phyloP scores from a whole-genome alignment of 441 rosid genomes.

The Lepidium campestre region DNA sequence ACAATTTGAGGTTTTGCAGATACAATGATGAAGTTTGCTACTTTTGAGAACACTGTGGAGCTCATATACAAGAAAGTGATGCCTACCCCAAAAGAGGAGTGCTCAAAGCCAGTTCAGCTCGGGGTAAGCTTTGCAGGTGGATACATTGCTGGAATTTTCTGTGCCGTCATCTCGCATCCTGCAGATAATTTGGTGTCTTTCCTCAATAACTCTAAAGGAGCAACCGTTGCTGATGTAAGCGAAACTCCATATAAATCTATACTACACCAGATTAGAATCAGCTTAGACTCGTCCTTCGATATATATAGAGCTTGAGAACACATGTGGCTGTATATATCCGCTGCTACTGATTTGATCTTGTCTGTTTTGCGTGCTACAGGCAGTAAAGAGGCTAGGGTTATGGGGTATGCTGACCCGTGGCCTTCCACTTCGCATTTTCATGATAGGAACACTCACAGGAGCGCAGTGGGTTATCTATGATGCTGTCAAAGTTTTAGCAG shows the following conservation, averaged over 20 bases:
- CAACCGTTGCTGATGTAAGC: constrained; percentile 79
- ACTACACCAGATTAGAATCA: not conserved
- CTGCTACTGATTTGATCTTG: constrained; percentile 2
- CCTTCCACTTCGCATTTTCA: constrained; percentile 70
- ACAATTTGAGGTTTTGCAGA: constrained; percentile 30
- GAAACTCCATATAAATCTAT: not conserved
- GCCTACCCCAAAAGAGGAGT: constrained; percentile 62
- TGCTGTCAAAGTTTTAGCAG: constrained; percentile 67
- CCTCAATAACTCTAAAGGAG: constrained; percentile 93
- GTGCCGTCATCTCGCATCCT: constrained; percentile 88
- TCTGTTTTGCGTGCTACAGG: constrained; percentile 32
- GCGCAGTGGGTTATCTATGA: constrained; percentile 78
- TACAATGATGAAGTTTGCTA: constrained; percentile 77
- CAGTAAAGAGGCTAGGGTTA: constrained; percentile 54
- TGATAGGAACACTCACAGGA: constrained; percentile 76
- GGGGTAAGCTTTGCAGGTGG: constrained; percentile 77
- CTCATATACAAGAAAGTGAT: constrained; percentile 52
- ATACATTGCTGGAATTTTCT: constrained; percentile 70
- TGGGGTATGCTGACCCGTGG: constrained; percentile 68
- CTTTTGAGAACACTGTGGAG: constrained; percentile 70
- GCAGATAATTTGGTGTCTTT: constrained; percentile 97
- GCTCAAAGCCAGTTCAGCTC: constrained; percentile 59
- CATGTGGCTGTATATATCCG: not conserved
- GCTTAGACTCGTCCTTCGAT: not conserved
- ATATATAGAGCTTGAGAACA: not conserved